Conservation (phyloP, 306 rosid genomes). For the Aeschynomene evenia region DNA sequence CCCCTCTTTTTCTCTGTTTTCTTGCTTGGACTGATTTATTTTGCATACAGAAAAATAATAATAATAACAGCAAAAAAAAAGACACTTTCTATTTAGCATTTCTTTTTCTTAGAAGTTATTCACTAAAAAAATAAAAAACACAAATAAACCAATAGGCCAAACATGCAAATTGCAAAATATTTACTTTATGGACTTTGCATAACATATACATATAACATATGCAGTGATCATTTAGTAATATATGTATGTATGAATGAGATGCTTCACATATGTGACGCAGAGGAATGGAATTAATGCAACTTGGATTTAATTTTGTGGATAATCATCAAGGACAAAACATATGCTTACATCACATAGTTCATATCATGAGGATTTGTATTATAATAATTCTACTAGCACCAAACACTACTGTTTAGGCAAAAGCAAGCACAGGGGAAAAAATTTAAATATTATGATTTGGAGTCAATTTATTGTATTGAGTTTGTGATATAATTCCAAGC, state of each 20-base stretch:
- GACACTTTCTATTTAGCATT: not conserved
- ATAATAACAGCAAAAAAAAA: not conserved
- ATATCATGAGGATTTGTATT: conserved; percentile 61
- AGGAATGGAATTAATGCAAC: conserved; percentile 37
- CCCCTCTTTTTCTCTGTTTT: not conserved
- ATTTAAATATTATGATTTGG: conserved; percentile 25
- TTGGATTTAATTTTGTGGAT: conserved; percentile 68
- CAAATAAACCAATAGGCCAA: not conserved
- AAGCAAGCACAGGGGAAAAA: conserved; percentile 43
- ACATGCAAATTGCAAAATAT: not conserved
- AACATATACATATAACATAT: not conserved
- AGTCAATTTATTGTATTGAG: conserved; percentile 58
- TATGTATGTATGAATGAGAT: conserved; percentile 33
- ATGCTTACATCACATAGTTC: conserved; percentile 61
- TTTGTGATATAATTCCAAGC: conserved; percentile 38
- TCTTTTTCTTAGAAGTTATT: not conserved
- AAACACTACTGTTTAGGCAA: conserved; percentile 52
- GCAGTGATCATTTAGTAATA: conserved; percentile 22
- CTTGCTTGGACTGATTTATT: not conserved
- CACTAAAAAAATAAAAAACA: too few species aligned
- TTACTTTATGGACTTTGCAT: conserved; percentile 12
- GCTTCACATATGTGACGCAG: conserved; percentile 25
- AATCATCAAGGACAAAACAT: conserved; percentile 57
- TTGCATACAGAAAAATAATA: not conserved
- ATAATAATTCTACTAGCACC: conserved; percentile 56